These are phyloP conservation scores for Spongospora subterranea DNA, from an alignment of 208 protist species.

Conservation along the genomic window DNA sequence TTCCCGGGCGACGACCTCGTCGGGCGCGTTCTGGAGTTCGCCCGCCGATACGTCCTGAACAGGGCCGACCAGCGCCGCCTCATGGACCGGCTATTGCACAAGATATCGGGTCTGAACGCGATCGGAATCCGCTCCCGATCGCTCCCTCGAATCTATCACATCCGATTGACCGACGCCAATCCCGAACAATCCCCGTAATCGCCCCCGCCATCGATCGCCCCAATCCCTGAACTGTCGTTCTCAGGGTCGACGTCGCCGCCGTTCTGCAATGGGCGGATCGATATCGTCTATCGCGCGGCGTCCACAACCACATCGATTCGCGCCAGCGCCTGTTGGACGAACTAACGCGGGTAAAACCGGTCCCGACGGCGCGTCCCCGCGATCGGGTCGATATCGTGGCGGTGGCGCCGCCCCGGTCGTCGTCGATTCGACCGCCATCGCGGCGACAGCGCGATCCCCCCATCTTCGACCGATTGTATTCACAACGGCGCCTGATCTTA, in stretches of 20 bases:
- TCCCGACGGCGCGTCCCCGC: too few species aligned
- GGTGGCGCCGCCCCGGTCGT: neutral
- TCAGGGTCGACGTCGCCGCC: conserved; percentile 1
- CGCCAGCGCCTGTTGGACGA: neutral
- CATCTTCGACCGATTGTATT: neutral
- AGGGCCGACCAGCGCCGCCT: neutral
- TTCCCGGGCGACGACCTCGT: conserved; percentile 15
- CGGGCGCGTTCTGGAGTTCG: neutral
- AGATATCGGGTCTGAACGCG: neutral
- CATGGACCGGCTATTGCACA: neutral
- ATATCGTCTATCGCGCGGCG: neutral
- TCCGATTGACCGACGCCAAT: too few species aligned
- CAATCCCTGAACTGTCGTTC: too few species aligned
- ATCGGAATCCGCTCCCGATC: too few species aligned
- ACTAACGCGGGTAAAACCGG: too few species aligned
- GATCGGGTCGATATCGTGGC: neutral
- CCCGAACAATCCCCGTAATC: too few species aligned
- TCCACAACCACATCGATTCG: neutral
- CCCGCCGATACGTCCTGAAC: neutral
- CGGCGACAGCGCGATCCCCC: neutral
- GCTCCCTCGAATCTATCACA: too few species aligned
- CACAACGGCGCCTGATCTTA: neutral
- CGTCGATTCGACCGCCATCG: neutral
- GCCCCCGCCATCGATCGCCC: too few species aligned
- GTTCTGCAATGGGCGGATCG: conserved; percentile 25